These are phyloP conservation scores for Schizonepeta tenuifolia DNA, from an alignment of 257 asterid genomes.

Conservation along the genomic window DNA sequence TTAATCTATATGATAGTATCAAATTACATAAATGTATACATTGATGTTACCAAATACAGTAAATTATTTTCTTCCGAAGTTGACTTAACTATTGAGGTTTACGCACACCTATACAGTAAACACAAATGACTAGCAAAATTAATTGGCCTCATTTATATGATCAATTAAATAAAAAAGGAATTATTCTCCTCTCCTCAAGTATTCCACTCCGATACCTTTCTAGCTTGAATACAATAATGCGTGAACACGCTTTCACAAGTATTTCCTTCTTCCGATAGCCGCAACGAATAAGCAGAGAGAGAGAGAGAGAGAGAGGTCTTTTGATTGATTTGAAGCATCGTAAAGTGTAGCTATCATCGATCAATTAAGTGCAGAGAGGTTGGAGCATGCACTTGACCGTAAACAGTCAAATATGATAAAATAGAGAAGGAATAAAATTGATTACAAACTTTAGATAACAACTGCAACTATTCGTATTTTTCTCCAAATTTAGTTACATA, in stretches of 20 bases:
- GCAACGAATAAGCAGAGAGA: not conserved
- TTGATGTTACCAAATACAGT: too few relatives aligned
- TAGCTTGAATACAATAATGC: not conserved
- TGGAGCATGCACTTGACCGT: conserved; percentile 3
- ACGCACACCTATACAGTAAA: too few relatives aligned
- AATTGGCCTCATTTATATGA: not conserved
- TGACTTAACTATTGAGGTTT: too few relatives aligned
- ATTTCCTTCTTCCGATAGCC: not conserved
- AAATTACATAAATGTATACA: too few relatives aligned
- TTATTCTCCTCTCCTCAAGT: too few relatives aligned
- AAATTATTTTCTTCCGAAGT: too few relatives aligned
- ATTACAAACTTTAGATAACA: not conserved
- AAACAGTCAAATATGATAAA: conserved; percentile 8
- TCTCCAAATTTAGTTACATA: not conserved
- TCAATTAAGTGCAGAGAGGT: conserved; percentile 3
- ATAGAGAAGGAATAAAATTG: not conserved
- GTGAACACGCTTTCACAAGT: too few relatives aligned
- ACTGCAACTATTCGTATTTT: not conserved
- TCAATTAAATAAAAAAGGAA: not conserved
- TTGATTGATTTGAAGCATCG: not conserved
- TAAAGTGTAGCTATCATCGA: conserved; percentile 16
- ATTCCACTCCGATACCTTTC: too few relatives aligned
- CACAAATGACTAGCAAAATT: too few relatives aligned
- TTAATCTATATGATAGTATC: too few relatives aligned
- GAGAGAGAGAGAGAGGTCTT: not conserved